Evolutionary conservation across 306 rosid genomes (phyloP), one percentile per base, ranked within the genome.

Genomic region (Ochetophila trinervis): DNA sequence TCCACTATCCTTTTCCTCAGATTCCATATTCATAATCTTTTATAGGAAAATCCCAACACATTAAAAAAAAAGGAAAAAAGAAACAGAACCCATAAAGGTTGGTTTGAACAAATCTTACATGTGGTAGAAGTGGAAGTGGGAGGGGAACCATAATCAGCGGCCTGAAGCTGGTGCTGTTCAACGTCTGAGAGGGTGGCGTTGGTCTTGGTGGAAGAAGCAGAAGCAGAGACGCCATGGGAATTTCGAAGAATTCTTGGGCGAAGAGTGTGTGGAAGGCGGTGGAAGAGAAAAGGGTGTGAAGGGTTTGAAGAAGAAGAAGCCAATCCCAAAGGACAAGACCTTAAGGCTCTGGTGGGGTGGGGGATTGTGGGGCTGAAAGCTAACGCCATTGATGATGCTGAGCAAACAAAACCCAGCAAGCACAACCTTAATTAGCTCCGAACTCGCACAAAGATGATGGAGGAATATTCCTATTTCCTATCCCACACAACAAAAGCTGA

Each of bases 111-210:
- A 51, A 58, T 56, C 79, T 62, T 65, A 81, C 86, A 74, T 66
- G 57, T 45, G n/a, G 56, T 47, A 50, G 75, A 52, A 76, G 64
- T 67, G 59, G 76, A 63, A 40, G 69, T 62, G 60, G 73, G 64
- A 76, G 36, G 49, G 75, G 69, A 35, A 67, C 57, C 62, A 13
- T 30, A 55, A 54, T 17, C n/a, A 17, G 0, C 21, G 19, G 44
- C 68, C 35, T 62, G 67, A 34, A 58, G 58, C 19, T 70, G 73
- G 52, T 15, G 66, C 45, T 14, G 57, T n/a, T 69, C 76, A 60
- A 68, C 40, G 57, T 81, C 86, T 20, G 89, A 73, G 12, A 73
- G 55, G 19, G 63, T n/a, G 49, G 76, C 68, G 60, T 76, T 72
- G 57, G 76, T 57, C 17, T 61, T 73, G 45, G 70, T 35, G 19